Evolutionary conservation across 805 yeast genomes (phyloP), one percentile per base, ranked within the genome.

Genomic region (Komagataella mondaviorum): DNA sequence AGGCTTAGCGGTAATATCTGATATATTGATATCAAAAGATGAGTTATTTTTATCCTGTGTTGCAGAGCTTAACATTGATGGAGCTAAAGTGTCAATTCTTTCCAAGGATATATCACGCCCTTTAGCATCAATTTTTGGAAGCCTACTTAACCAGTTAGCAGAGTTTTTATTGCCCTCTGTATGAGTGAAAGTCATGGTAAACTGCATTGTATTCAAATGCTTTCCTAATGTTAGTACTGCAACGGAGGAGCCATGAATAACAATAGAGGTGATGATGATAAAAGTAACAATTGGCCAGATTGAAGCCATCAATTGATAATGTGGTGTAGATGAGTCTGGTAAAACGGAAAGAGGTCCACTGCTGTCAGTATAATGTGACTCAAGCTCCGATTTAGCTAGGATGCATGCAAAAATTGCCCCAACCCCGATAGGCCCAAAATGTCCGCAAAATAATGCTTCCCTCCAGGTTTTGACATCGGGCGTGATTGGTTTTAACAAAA

Each of bases 401-500:
- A 66, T 66, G 6, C 68, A 63, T 0, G 69, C 68, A 56, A 63
- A 66, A 17, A 66, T 63, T 3, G 70, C 69, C 49, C 69, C 69
- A 18, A 65, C 69, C 48, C 97, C 97, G 61, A 90, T 87, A 1
- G 97, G 96, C 16, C 97, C 97, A 65, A 90, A 89, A 68, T 89
- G 96, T 18, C 96, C 96, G 64, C 95, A 88, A 65, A 90, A 90
- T 3, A 89, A 63, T 0, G 96, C 96, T 64, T 89, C 97, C 64
- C 96, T 79, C 96, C 96, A 89, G 8, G 88, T 77, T 59, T 88
- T 82, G 45, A 89, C 78, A 62, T 89, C 96, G 0, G 96, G 96
- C 1, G 88, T 83, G 22, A 88, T 63, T 0, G 91, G 89, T 60
- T 85, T 85, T 49, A 86, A 67, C 0, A 79, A 74, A 49, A 89